Evolutionary conservation across 257 asterid genomes (phyloP), one percentile per base, ranked within the genome.

Genomic region (Ilex asprella): DNA sequence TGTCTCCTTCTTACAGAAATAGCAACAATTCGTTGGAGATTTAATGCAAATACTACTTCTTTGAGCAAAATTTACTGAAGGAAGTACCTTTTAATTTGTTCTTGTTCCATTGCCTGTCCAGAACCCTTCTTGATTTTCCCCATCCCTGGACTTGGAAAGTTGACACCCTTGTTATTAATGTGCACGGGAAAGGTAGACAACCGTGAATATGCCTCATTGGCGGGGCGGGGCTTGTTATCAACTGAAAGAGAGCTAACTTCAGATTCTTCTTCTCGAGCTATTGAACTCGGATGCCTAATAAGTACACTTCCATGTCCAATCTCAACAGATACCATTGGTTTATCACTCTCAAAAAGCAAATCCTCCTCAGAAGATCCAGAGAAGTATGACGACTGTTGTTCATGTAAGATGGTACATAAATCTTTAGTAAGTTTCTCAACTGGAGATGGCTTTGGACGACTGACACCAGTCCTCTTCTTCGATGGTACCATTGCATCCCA

Each of bases 271-370:
- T 91, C 98, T 62, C 95, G 79, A 68, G 82, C 80, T 46, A 83
- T 74, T 39, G 93, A 74, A 68, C 64, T 83, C 10, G 98, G 98
- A 81, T 91, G 98, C 70, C 95, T 72, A 74, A 91, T 88, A 64
- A 91, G 98, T 32, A 91, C 90, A 88, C 97, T 88, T 59, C 98
- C 98, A 74, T 91, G 98, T 66, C 98, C 98, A 76, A 91, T 76
- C 82, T 91, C 98, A 67, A 92, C 95, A 58, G 98, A 92, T 16
- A 80, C 95, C 97, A 92, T 92, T 44, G 98, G 98, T 71, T 78
- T 85, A 62, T 85, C 95, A 66, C 84, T 86, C 70, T 80, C 95
- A 47, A 84, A 85, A 75, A 92, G 97, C 71, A 92, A 81, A 55
- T 88, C 95, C 55, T 92, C 97, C 79, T 92, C 98, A 16, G 95